Evolutionary conservation across 352 stramenopile genomes (phyloP), one percentile per base, ranked within the genome.

Genomic region (Phytophthora sojae): DNA sequence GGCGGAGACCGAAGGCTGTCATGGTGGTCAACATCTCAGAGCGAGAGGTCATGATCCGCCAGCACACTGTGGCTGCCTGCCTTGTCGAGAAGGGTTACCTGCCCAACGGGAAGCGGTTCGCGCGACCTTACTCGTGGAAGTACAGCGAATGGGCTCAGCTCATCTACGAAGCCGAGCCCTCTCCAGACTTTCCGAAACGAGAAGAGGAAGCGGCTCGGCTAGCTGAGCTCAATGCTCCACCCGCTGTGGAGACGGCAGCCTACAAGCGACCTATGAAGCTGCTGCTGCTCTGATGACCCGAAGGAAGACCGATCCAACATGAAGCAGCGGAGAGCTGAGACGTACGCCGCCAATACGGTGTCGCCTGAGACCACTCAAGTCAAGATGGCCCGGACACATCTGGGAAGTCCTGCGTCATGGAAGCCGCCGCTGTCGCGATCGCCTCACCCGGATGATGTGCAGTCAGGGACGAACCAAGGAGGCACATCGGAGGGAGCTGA

Each of bases 241-340:
- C 37, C 5, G 37, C 25, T 6, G 26, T 63, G 17, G 15, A 63
- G 19, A 15, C 8, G 0, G 42, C 25, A 6, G 25, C 0, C 2
- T 61, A 61, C 39, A 9, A 17, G 12, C 47, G 53, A 11, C 53
- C 30, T 15, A 5, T 21, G 17, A 59, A 59, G n/a, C 19, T 59
- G n/a, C n/a, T n/a, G n/a, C n/a, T 32, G 6, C 12, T 49, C 29
- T 0, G 29, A 32, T 8, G 29, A 32, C 5, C 29, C 29, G 29
- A 32, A 7, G 6, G 29, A 32, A 8, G 29, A 32, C 3, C 29
- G 29, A 8, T 4, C 29, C 6, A 32, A 32, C 0, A 32, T 32
- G 29, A 32, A 32, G 29, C 29, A 32, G 29, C 29, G 29, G 5
- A 32, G 29, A 32, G 5, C 29, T 32, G 29, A 32, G 5, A 6